Evolutionary conservation across 1,284 basidiomycete genomes (phyloP).

Genomic region (Exobasidium rhododendri): DNA sequence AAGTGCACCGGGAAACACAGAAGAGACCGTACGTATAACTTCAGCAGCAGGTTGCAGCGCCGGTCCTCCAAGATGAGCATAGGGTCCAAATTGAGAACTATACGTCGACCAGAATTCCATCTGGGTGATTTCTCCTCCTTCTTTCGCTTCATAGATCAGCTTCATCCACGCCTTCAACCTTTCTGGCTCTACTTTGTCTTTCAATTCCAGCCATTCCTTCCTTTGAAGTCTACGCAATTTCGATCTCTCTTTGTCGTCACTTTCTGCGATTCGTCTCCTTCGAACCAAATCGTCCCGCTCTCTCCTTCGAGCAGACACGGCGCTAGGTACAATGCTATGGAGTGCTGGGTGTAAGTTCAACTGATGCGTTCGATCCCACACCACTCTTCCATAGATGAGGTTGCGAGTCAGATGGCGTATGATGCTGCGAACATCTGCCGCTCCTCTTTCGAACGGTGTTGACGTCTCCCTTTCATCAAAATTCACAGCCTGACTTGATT

Average conservation of each 20-base stretch:
- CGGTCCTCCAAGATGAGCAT: conserved; percentile 60
- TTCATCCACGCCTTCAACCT: conserved; percentile 67
- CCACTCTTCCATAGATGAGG: conserved; percentile 6
- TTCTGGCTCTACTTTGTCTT: conserved; percentile 36
- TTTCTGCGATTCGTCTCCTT: conserved; percentile 8
- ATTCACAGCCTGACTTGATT: neutral
- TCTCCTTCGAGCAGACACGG: conserved; percentile 15
- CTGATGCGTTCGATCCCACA: conserved; percentile 8
- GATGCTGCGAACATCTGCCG: neutral
- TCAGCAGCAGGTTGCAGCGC: conserved; percentile 73
- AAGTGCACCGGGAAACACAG: conserved; percentile 72
- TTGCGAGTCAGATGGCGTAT: conserved; percentile 4
- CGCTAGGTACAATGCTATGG: conserved; percentile 12
- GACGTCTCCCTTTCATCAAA: neutral
- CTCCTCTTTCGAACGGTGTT: neutral
- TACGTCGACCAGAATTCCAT: conserved; percentile 87
- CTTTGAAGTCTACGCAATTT: conserved; percentile 28
- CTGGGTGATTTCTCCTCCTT: conserved; percentile 75
- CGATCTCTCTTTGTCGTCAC: conserved; percentile 23
- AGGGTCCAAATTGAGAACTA: conserved; percentile 61
- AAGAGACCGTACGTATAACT: conserved; percentile 77
- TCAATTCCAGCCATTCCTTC: conserved; percentile 25
- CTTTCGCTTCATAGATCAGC: conserved; percentile 68
- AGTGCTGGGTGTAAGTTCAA: conserved; percentile 5
- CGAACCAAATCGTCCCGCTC: conserved; percentile 26